Evolutionary conservation across 2,329 filamentous ascomycete genomes (phyloP).

Genomic region (Pyricularia pennisetigena): DNA sequence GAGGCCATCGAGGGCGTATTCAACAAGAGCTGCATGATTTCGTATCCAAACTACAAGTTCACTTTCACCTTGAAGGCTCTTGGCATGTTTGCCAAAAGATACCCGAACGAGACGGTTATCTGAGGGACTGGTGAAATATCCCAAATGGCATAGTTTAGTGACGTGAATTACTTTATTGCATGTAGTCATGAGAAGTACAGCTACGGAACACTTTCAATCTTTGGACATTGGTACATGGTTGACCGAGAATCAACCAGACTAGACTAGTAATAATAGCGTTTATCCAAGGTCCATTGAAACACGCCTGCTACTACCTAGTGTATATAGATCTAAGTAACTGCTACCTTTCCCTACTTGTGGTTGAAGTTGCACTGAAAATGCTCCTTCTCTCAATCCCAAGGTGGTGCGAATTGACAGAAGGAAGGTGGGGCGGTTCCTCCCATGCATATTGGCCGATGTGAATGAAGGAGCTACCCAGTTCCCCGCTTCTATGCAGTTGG

Average conservation of each 20-base stretch:
- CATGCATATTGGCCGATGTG: not conserved
- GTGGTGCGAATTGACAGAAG: not conserved
- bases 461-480: not conserved
- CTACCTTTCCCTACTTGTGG: too few species aligned
- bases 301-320: too few species aligned
- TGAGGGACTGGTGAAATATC: not conserved
- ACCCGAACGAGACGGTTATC: constrained; percentile 51
- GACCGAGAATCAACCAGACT: too few species aligned
- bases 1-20: constrained; percentile 97
- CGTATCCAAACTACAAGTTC: constrained; percentile 98
- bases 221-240: too few species aligned
- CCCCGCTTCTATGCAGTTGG: not conserved
- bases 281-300: too few species aligned
- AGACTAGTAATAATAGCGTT: too few species aligned
- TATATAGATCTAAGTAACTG: too few species aligned
- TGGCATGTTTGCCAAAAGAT: constrained; percentile 73
- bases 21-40: constrained; percentile 99
- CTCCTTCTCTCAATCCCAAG: not conserved
- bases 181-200: not conserved
- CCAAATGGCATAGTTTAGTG: not conserved
- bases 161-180: not conserved
- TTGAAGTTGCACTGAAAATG: too few species aligned
- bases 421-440: not conserved
- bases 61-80: constrained; percentile 89
- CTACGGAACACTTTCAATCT: too few species aligned